phyloP scores from a whole-genome alignment of 1,284 basidiomycete genomes.

The Malassezia sympodialis region DNA sequence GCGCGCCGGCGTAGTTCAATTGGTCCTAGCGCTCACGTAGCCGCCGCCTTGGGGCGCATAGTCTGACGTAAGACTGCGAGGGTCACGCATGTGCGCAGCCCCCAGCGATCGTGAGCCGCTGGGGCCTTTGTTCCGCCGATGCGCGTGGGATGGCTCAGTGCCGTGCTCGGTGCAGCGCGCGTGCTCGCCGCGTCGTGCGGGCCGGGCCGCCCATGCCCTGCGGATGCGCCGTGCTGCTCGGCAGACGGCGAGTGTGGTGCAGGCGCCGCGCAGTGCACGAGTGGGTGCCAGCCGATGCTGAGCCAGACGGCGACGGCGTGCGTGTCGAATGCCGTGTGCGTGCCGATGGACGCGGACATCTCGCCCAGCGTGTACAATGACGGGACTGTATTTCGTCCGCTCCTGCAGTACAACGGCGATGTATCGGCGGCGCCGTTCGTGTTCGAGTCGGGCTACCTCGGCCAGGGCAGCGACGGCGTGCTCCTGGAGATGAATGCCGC shows the following conservation, averaged over 20 bases:
- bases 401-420: conserved; percentile 36
- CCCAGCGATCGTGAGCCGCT: too few species aligned
- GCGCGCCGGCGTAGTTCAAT: neutral
- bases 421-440: conserved; percentile 26
- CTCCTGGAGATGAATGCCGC: conserved; percentile 28
- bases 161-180: neutral
- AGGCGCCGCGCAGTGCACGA: conserved; percentile 33
- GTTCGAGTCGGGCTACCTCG: conserved; percentile 34
- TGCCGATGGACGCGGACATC: conserved; percentile 22
- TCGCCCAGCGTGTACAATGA: conserved; percentile 28
- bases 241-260: conserved; percentile 29
- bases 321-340: conserved; percentile 35
- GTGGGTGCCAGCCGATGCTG: conserved; percentile 35
- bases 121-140: neutral
- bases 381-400: conserved; percentile 27
- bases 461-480: conserved; percentile 34
- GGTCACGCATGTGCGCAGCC: too few species aligned
- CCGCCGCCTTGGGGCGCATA: neutral
- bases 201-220: conserved; percentile 19
- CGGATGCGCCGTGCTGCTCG: conserved; percentile 32
- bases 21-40: neutral
- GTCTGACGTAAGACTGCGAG: neutral
- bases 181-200: neutral
- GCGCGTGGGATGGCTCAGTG: neutral
- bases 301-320: conserved; percentile 32